These are phyloP conservation scores for Perilla frutescens DNA, from an alignment of 257 asterid genomes.

Conservation along the genomic window DNA sequence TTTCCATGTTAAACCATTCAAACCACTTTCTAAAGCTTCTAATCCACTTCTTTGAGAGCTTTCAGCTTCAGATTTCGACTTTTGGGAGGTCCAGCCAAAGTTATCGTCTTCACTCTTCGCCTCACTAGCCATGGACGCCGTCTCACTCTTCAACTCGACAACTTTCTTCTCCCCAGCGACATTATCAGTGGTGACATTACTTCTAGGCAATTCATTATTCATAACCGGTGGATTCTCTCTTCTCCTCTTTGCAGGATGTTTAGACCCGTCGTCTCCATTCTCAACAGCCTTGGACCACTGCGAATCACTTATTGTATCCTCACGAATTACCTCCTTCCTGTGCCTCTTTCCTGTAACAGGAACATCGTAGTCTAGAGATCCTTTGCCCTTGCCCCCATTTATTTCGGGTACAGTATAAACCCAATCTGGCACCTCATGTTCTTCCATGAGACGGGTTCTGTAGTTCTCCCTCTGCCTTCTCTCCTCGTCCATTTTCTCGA, in stretches of 20 bases:
- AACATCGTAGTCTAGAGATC: slow-evolving; percentile 53
- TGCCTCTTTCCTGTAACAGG: slow-evolving; percentile 83
- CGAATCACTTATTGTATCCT: slow-evolving; percentile 64
- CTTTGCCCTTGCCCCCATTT: slow-evolving; percentile 58
- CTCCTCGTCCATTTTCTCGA: slow-evolving; percentile 98
- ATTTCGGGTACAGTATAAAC: slow-evolving; percentile 63
- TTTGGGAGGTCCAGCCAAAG: slow-evolving; percentile 47
- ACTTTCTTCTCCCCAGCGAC: slow-evolving; percentile 47
- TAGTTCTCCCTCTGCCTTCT: slow-evolving; percentile 84
- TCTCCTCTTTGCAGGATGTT: slow-evolving; percentile 50
- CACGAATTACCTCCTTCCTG: slow-evolving; percentile 80
- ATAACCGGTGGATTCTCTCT: slow-evolving; percentile 43
- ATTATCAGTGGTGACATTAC: slow-evolving; percentile 30
- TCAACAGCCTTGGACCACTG: slow-evolving; percentile 83
- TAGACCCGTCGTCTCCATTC: slow-evolving; percentile 58
- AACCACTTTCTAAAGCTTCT: slow-evolving; percentile 45
- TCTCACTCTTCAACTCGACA: slow-evolving; percentile 48
- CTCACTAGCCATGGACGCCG: slow-evolving; percentile 53
- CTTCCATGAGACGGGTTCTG: slow-evolving; percentile 93
- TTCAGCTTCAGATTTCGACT: slow-evolving; percentile 56
- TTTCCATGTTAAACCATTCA: slow-evolving; percentile 77
- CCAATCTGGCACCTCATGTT: slow-evolving; percentile 98
- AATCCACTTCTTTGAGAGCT: slow-evolving; percentile 48
- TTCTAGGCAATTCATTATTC: slow-evolving; percentile 43
- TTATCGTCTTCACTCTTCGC: slow-evolving; percentile 59